A percentile compares a stretch with the other conserved stretches of the same genome.
Conservation (phyloP, 768 basidiomycete species). For the Russula vinacea region DNA sequence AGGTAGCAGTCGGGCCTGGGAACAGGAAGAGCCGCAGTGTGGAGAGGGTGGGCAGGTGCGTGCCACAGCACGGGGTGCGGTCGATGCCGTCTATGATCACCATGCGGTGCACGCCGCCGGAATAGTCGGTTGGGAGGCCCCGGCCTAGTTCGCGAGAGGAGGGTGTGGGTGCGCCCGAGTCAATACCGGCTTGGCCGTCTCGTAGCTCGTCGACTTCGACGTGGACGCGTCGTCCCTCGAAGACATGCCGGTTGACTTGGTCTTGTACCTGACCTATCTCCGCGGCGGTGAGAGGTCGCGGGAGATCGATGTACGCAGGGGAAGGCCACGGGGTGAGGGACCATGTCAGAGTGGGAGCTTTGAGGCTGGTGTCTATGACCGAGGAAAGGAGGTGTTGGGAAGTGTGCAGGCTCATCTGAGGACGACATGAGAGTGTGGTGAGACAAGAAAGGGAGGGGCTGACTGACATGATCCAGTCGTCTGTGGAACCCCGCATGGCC, state of each 20-base stretch:
- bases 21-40: conserved; percentile 70
- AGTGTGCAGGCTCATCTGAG: conserved; percentile 79
- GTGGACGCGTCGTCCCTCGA: conserved; percentile 62
- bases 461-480: conserved; percentile 69
- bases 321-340: conserved; percentile 65
- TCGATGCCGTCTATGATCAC: conserved; percentile 82
- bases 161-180: conserved; percentile 37
- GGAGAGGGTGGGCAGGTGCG: conserved; percentile 76
- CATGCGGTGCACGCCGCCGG: conserved; percentile 72
- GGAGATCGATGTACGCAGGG: conserved; percentile 75
- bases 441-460: neutral
- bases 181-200: conserved; percentile 32
- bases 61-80: conserved; percentile 81
- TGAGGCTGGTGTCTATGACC: conserved; percentile 60
- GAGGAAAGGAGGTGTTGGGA: conserved; percentile 82
- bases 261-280: conserved; percentile 62
- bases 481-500: conserved; percentile 59
- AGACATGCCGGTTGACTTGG: conserved; percentile 63
- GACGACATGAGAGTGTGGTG: neutral
- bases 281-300: conserved; percentile 59
- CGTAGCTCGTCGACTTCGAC: conserved; percentile 75
- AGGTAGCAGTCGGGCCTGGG: conserved; percentile 59
- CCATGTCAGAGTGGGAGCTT: conserved; percentile 76
- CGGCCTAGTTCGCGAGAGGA: conserved; percentile 54
- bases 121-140: conserved; percentile 68